phyloP scores from a whole-genome alignment of 2,329 filamentous ascomycete genomes.

The Biscogniauxia sp. region DNA sequence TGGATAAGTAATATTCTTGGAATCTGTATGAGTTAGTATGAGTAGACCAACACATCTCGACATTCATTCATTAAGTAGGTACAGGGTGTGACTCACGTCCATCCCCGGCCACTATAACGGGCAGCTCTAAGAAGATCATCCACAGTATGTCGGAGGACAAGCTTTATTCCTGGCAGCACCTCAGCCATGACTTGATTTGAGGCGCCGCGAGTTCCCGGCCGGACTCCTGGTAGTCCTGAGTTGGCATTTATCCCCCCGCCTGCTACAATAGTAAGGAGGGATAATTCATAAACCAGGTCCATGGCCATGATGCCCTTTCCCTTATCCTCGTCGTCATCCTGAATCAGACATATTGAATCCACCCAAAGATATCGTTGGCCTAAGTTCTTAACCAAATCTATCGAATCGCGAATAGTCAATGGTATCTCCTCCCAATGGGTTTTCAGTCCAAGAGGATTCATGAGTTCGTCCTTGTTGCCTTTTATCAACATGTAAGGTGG shows the following conservation, averaged over 20 bases:
- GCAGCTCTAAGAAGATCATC: constrained; percentile 16
- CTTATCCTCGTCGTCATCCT: constrained; percentile 16
- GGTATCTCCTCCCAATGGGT: constrained; percentile 16
- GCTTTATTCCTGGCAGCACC: constrained; percentile 14
- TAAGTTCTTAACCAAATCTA: constrained; percentile 16
- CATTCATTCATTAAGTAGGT: not conserved
- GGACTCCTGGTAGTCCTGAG: constrained; percentile 17
- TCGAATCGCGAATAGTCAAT: constrained; percentile 17
- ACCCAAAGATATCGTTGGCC: constrained; percentile 20
- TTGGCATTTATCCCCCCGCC: constrained; percentile 16
- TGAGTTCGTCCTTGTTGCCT: constrained; percentile 18
- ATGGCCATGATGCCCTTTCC: constrained; percentile 18
- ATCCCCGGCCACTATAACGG: constrained; percentile 18
- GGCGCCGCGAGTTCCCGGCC: constrained; percentile 10
- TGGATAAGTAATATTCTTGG: constrained; percentile 22
- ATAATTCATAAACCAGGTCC: constrained; percentile 21
- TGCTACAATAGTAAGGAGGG: constrained; percentile 18
- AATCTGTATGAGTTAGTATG: constrained; percentile 8
- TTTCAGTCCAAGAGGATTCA: constrained; percentile 13
- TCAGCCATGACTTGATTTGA: constrained; percentile 10
- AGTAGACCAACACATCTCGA: not conserved
- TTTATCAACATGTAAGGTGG: constrained; percentile 15
- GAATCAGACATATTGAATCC: constrained; percentile 18
- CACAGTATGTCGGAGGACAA: constrained; percentile 19
- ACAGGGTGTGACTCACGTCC: constrained; percentile 16